These are phyloP conservation scores for Penicillium crustosum DNA, from an alignment of 2,329 filamentous ascomycete genomes.

Conservation along the genomic window DNA sequence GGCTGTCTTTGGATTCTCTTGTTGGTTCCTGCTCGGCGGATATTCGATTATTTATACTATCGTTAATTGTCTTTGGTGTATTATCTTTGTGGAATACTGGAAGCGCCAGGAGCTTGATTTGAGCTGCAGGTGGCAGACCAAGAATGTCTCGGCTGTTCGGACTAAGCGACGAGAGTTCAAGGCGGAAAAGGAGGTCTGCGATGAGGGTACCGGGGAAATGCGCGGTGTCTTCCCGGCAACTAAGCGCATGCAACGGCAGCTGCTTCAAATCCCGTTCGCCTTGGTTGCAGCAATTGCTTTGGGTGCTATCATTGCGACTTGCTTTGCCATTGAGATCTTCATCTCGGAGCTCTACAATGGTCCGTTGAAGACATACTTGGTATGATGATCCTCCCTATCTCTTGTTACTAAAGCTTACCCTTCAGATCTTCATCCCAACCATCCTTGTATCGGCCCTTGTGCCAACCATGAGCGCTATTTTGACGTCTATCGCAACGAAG, in stretches of 20 bases:
- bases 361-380: slow-evolving; percentile 81
- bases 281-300: slow-evolving; percentile 71
- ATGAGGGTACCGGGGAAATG: slow-evolving; percentile 80
- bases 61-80: slow-evolving; percentile 78
- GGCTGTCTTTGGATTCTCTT: slow-evolving; percentile 72
- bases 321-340: slow-evolving; percentile 95
- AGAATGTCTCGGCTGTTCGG: slow-evolving; percentile 80
- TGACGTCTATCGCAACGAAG: slow-evolving; percentile 75
- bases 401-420: slow-evolving; percentile 7
- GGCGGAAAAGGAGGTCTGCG: slow-evolving; percentile 72
- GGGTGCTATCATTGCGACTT: slow-evolving; percentile 82
- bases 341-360: slow-evolving; percentile 93
- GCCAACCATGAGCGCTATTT: slow-evolving; percentile 74
- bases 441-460: slow-evolving; percentile 78
- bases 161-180: slow-evolving; percentile 74
- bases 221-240: slow-evolving; percentile 73
- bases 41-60: slow-evolving; percentile 83
- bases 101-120: slow-evolving; percentile 89
- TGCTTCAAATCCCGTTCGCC: slow-evolving; percentile 87
- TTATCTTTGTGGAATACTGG: slow-evolving; percentile 94
- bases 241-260: slow-evolving; percentile 75
- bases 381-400: slow-evolving; percentile 45
- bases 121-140: slow-evolving; percentile 85
- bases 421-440: slow-evolving; percentile 81
- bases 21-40: slow-evolving; percentile 78